phyloP scores from a whole-genome alignment of 2,329 filamentous ascomycete genomes.

The Passalora sequoiae region DNA sequence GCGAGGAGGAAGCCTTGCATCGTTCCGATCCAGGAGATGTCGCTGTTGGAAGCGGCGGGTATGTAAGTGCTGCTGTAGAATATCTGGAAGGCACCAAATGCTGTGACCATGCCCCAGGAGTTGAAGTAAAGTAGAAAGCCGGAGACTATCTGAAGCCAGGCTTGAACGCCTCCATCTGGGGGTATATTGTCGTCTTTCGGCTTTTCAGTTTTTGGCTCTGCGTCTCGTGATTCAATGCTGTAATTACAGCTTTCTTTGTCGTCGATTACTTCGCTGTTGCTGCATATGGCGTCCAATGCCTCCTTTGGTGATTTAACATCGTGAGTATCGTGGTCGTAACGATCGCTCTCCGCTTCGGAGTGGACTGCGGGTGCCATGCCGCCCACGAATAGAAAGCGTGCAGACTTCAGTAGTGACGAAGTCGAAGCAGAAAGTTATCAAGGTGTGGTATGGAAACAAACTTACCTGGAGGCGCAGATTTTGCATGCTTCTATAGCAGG shows the following conservation, averaged over 20 bases:
- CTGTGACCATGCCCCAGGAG: slow-evolving; percentile 28
- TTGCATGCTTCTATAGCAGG: too few species aligned
- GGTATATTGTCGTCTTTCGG: not conserved
- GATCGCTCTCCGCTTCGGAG: too few species aligned
- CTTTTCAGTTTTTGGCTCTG: not conserved
- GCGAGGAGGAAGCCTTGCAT: slow-evolving; percentile 48
- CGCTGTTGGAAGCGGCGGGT: slow-evolving; percentile 1
- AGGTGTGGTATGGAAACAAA: too few species aligned
- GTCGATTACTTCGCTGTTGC: not conserved
- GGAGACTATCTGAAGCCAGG: slow-evolving; percentile 44
- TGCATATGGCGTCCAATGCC: too few species aligned
- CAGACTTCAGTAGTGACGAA: too few species aligned
- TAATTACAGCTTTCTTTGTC: not conserved
- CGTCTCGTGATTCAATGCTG: not conserved
- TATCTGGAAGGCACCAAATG: slow-evolving; percentile 41
- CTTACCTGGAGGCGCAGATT: too few species aligned
- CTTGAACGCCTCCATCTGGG: slow-evolving; percentile 40
- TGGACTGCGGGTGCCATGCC: too few species aligned
- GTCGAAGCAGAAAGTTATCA: too few species aligned
- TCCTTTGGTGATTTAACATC: too few species aligned
- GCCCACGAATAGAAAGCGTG: too few species aligned
- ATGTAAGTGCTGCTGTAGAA: slow-evolving; percentile 39
- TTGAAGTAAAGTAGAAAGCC: slow-evolving; percentile 45
- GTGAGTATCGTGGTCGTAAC: too few species aligned
- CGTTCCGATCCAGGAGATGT: slow-evolving; percentile 48